Base-by-base conservation (phyloP, 768 basidiomycete genomes). In the Mycena filopes region DNA sequence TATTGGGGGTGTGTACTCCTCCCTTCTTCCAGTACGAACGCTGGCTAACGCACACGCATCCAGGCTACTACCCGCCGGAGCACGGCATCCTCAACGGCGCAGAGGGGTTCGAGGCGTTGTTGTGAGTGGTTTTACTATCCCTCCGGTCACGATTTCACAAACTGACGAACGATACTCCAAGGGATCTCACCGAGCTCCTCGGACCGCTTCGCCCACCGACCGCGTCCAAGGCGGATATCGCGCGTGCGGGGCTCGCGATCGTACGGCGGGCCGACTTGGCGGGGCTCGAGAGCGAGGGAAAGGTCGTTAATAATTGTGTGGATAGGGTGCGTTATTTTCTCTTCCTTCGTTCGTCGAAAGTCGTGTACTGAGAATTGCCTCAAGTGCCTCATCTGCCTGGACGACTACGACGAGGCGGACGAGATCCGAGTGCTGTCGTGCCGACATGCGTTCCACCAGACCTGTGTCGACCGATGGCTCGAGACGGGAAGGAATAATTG, bases 61-160 rank as follows among this genome's bases (percentile, higher is more conserved):
- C 66, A 92, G 95, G 95, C n/a, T 94, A 95, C 72, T 98, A 97
- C 74, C 94, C 95, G 1, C 90, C 92, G 16, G 89, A 93, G 70
- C 95, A 97, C 75, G 92, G 88, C 54, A 90, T 98, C 66, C 88
- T 97, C 45, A 91, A 89, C n/a, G 92, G 91, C 25, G 86, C 86
- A 45, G 91, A 93, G 68, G 92, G 91, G 4, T 92, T 94, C 67
- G 93, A 94, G 72, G 91, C 92, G 5, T 73, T 94, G 31, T 83
- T 91, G 90, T 91, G 74, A 21, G 88, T 82, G 16, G 12, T 53
- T 56, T 58, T n/a, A 6, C 48, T 50, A n/a, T n/a, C 49, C 16
- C 16, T 46, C 40, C 26, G 31, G 49, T n/a, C 10, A n/a, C n/a
- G n/a, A n/a, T n/a, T n/a, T n/a, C n/a, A n/a, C n/a, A n/a, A n/a